phyloP scores from a whole-genome alignment of 1,284 basidiomycete species.

The Malassezia sympodialis region DNA sequence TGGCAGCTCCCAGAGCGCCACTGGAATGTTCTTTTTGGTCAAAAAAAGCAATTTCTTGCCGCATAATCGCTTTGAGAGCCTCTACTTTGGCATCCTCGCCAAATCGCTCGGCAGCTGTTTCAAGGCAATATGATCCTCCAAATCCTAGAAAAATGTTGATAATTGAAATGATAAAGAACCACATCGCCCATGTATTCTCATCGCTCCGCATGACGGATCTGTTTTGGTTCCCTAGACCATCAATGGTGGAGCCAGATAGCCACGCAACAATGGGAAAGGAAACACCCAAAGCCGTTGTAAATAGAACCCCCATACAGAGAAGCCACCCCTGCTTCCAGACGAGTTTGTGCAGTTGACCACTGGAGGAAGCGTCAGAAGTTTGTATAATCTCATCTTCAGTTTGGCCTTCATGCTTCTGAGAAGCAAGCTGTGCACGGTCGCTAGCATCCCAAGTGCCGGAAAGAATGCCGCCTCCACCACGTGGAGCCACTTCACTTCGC shows the following conservation, averaged over 20 bases:
- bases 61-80: constrained; percentile 30
- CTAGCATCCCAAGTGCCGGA: constrained; percentile 2
- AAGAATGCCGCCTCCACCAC: background rate
- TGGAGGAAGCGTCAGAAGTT: background rate
- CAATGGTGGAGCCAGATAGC: constrained; percentile 35
- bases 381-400: constrained; percentile 13
- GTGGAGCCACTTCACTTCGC: constrained; percentile 1
- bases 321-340: constrained; percentile 1
- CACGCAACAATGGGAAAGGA: constrained; percentile 49
- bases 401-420: background rate
- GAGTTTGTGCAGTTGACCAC: background rate
- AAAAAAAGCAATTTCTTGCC: constrained; percentile 45
- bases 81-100: constrained; percentile 29
- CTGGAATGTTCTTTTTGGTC: constrained; percentile 43
- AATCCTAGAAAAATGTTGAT: constrained; percentile 25
- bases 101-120: constrained; percentile 35
- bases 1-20: constrained; percentile 49
- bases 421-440: constrained; percentile 1
- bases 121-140: constrained; percentile 33
- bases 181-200: constrained; percentile 29
- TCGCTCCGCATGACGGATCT: constrained; percentile 17
- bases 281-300: constrained; percentile 33
- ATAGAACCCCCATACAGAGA: constrained; percentile 24
- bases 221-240: constrained; percentile 26
- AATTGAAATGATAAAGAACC: constrained; percentile 33